Conservation (phyloP, 78 protist species). For the Speleostelium caveatum region DNA sequence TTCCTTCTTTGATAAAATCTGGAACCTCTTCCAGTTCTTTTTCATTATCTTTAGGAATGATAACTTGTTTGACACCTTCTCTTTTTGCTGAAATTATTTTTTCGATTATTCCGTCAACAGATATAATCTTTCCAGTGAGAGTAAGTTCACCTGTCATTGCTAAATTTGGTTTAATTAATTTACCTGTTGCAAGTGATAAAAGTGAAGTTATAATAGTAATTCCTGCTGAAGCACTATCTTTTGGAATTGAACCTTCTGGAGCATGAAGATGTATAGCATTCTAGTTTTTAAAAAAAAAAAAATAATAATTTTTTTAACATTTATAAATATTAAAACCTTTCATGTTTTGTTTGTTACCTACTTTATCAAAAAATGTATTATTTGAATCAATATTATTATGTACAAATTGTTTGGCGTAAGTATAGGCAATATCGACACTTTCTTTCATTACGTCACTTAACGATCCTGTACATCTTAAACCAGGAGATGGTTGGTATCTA, state of each 20-base stretch:
- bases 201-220: slow-evolving; percentile 89
- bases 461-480: slow-evolving; percentile 65
- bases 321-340: not conserved
- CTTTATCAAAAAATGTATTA: slow-evolving; percentile 30
- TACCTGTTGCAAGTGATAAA: slow-evolving; percentile 86
- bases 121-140: slow-evolving; percentile 90
- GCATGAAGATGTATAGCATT: slow-evolving; percentile 92
- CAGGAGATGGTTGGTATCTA: slow-evolving; percentile 8
- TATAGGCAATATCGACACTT: slow-evolving; percentile 84
- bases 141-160: slow-evolving; percentile 97
- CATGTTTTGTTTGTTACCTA: too few species aligned
- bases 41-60: slow-evolving; percentile 90
- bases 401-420: slow-evolving; percentile 71
- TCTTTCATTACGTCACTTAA: slow-evolving; percentile 94
- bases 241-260: slow-evolving; percentile 95
- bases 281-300: slow-evolving; percentile 1
- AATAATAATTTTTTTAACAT: not conserved
- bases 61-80: slow-evolving; percentile 75
- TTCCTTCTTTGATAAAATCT: slow-evolving; percentile 79
- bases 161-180: slow-evolving; percentile 43
- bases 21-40: slow-evolving; percentile 90
- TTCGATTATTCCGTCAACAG: slow-evolving; percentile 94
- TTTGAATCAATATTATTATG: slow-evolving; percentile 8
- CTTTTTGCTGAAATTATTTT: slow-evolving; percentile 93
- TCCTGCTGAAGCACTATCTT: slow-evolving; percentile 97